Evolutionary conservation across 305 asterid species (phyloP).

Genomic region (Rubia peregrina): DNA sequence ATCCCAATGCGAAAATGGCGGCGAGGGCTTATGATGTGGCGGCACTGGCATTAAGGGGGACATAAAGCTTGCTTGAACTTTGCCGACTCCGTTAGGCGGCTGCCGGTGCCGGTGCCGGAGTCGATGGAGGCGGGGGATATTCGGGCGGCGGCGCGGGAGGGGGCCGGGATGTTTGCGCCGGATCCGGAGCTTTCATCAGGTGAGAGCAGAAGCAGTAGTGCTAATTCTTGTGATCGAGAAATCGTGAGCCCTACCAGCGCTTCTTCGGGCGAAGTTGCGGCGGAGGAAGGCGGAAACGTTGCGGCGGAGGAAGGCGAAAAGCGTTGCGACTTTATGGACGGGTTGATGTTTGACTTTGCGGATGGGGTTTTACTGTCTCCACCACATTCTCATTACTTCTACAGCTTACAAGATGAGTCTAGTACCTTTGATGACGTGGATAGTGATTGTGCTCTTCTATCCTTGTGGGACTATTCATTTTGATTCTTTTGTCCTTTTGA

Average conservation of each 20-base stretch:
- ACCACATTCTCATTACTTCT: constrained; percentile 12
- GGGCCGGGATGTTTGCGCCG: constrained; percentile 18
- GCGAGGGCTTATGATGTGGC: constrained; percentile 75
- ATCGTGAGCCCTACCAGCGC: not conserved
- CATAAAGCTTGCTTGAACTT: constrained; percentile 47
- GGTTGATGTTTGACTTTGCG: constrained; percentile 25
- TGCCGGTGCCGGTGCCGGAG: constrained; percentile 40
- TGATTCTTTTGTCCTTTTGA: not conserved
- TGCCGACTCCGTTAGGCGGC: constrained; percentile 51
- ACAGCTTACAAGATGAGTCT: constrained; percentile 4
- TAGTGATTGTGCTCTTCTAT: constrained; percentile 15
- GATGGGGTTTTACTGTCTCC: constrained; percentile 32
- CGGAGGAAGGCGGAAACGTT: not conserved
- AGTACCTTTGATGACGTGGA: constrained; percentile 18
- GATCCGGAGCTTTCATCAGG: not conserved
- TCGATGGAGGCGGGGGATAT: constrained; percentile 37
- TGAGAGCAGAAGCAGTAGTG: not conserved
- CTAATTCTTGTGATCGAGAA: not conserved
- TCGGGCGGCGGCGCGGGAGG: constrained; percentile 20
- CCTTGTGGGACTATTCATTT: constrained; percentile 23
- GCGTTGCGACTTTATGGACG: constrained; percentile 27
- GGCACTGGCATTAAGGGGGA: constrained; percentile 51
- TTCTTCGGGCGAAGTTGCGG: not conserved
- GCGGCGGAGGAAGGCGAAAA: constrained; percentile 22
- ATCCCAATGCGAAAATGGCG: constrained; percentile 74